Evolutionary conservation across 2,329 filamentous ascomycete species (phyloP), one percentile per base, ranked within the genome.

Genomic region (Sarocladium brachiariae): DNA sequence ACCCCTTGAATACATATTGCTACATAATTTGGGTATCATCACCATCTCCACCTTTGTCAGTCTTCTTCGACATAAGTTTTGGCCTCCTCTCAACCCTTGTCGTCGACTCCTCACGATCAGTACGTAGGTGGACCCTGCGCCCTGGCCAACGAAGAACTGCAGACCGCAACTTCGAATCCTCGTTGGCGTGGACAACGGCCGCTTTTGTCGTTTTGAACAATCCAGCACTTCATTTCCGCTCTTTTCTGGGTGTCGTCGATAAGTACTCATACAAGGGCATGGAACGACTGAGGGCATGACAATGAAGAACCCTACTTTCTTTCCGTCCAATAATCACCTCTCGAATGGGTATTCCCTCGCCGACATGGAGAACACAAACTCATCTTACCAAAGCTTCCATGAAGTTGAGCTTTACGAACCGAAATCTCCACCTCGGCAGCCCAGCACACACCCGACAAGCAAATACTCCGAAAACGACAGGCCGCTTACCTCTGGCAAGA

Each of bases 321-420:
- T 47, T 18, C 10, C 43, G 19, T 5, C 24, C 5, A 31, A 21
- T 25, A 47, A 9, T 37, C 7, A 25, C 43, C 27, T 33, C 25
- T 9, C 43, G 21, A 19, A 16, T n/a, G 11, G 25, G 19, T 21
- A 10, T 5, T 18, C 24, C 11, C 9, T 4, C 5, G 6, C 9
- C 43, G 25, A 18, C n/a, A 47, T 47, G 43, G 43, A 31, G n/a
- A 47, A 31, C 16, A 47, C 7, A 30, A 30, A 35, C 4, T 49
- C 46, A 21, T 13, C 74, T 3, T 78, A 78, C 61, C 74, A 78
- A 61, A 78, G 75, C 66, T 78, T 78, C 58, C 66, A 74, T 53
- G 73, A 78, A 50, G 63, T 71, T 23, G 76, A 78, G 54, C 56
- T 73, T 2, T 70, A 65, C 57, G 73, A 77, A 48, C 68, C 74